Conservation (phyloP, 1,284 basidiomycete genomes). For the Caloboletus inedulis region DNA sequence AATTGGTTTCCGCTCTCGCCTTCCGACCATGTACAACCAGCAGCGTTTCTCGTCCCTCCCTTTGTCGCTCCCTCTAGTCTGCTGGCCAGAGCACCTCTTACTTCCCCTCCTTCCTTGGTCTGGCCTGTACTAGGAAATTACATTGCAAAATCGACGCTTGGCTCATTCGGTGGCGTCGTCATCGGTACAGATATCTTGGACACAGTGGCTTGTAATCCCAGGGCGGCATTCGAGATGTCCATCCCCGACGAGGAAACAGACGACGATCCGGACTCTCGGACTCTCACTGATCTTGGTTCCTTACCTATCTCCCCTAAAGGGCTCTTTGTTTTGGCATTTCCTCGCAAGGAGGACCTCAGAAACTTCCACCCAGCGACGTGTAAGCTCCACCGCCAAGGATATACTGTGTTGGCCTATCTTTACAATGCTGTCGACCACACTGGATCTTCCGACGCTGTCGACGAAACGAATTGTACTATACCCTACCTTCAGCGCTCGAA, state of each 20-base stretch:
- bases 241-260: not conserved
- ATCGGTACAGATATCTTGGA: slow-evolving; percentile 18
- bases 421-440: slow-evolving; percentile 19
- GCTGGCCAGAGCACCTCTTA: slow-evolving; percentile 25
- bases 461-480: slow-evolving; percentile 17
- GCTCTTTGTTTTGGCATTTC: slow-evolving; percentile 38
- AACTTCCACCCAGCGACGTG: slow-evolving; percentile 46
- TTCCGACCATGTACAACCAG: slow-evolving; percentile 33
- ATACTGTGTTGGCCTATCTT: slow-evolving; percentile 37
- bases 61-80: slow-evolving; percentile 40
- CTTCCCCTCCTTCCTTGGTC: slow-evolving; percentile 21
- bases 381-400: slow-evolving; percentile 38
- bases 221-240: not conserved
- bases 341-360: slow-evolving; percentile 39
- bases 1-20: slow-evolving; percentile 33
- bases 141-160: slow-evolving; percentile 14
- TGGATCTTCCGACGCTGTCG: slow-evolving; percentile 4
- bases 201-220: not conserved
- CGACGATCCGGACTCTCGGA: slow-evolving; percentile 1
- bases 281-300: not conserved
- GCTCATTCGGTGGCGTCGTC: slow-evolving; percentile 25
- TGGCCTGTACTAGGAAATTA: slow-evolving; percentile 46
- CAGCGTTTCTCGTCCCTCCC: slow-evolving; percentile 54
- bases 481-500: slow-evolving; percentile 19
- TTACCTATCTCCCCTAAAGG: slow-evolving; percentile 15